phyloP scores from a whole-genome alignment of 2,329 filamentous ascomycete genomes.

The Daldinia sp. region DNA sequence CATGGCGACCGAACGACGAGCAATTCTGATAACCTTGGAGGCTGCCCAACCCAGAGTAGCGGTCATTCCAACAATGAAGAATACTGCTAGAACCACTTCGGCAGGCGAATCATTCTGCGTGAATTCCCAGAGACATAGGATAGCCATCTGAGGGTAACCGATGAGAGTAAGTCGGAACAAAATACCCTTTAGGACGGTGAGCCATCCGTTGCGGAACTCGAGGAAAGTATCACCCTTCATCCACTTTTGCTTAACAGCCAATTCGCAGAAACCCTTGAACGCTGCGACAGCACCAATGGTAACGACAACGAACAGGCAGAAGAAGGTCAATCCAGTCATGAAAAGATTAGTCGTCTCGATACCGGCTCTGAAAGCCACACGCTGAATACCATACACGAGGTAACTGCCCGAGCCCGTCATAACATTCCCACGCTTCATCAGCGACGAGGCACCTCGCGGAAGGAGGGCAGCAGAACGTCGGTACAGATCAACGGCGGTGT shows the following conservation, averaged over 20 bases:
- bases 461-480: slow-evolving; percentile 48
- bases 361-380: slow-evolving; percentile 81
- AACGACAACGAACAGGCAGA: slow-evolving; percentile 79
- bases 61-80: slow-evolving; percentile 83
- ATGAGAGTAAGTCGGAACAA: slow-evolving; percentile 86
- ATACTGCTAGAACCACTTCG: slow-evolving; percentile 81
- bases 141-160: slow-evolving; percentile 85
- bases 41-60: slow-evolving; percentile 81
- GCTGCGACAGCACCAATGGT: slow-evolving; percentile 75
- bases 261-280: slow-evolving; percentile 82
- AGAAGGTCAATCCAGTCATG: slow-evolving; percentile 85
- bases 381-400: slow-evolving; percentile 78
- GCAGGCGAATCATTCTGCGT: slow-evolving; percentile 82
- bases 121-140: slow-evolving; percentile 88
- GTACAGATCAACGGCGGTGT: slow-evolving; percentile 49
- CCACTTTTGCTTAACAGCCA: slow-evolving; percentile 75
- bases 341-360: slow-evolving; percentile 90
- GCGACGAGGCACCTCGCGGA: slow-evolving; percentile 48
- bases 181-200: slow-evolving; percentile 86
- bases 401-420: slow-evolving; percentile 61
- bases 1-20: slow-evolving; percentile 83
- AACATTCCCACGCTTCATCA: slow-evolving; percentile 62
- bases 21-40: slow-evolving; percentile 84
- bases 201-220: slow-evolving; percentile 90
- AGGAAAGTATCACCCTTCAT: slow-evolving; percentile 85